Conservation (phyloP, 2,329 filamentous ascomycete species). For the Ambrosiella beaveri region DNA sequence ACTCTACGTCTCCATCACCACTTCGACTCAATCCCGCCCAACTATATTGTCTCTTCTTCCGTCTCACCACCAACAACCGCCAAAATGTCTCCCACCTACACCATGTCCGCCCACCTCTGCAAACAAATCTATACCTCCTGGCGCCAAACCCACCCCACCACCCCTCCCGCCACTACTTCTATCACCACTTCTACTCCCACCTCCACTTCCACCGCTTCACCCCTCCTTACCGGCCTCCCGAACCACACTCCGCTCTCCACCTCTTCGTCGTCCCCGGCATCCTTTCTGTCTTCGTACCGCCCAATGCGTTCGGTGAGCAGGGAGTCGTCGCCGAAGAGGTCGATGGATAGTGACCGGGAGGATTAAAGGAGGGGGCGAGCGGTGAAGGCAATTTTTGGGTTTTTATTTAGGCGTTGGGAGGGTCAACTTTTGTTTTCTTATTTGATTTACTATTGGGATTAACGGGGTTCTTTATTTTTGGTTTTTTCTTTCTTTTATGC, state of each 20-base stretch:
- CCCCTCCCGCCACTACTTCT: conserved; percentile 12
- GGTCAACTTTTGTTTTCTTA: background rate
- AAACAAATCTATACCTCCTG: conserved; percentile 43
- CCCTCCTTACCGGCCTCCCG: conserved; percentile 9
- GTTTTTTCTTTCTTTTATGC: background rate
- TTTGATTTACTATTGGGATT: background rate
- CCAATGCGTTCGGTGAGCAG: conserved; percentile 15
- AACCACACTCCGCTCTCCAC: background rate
- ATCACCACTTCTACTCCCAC: conserved; percentile 6
- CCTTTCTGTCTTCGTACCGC: conserved; percentile 1
- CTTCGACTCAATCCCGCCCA: background rate
- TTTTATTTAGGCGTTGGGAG: background rate
- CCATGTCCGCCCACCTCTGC: conserved; percentile 44
- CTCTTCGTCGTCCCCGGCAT: background rate
- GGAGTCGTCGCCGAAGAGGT: conserved; percentile 20
- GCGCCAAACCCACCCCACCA: conserved; percentile 25
- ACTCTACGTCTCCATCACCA: background rate
- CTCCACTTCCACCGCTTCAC: conserved; percentile 5
- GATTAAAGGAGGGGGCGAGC: conserved; percentile 10
- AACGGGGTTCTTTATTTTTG: background rate
- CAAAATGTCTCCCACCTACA: conserved; percentile 41
- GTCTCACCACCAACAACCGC: background rate
- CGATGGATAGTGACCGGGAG: conserved; percentile 10
- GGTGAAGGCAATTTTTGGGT: background rate
- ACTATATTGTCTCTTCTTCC: background rate